Evolutionary conservation across 2,329 filamentous ascomycete species (phyloP).

Genomic region (Penicillium griseofulvum): DNA sequence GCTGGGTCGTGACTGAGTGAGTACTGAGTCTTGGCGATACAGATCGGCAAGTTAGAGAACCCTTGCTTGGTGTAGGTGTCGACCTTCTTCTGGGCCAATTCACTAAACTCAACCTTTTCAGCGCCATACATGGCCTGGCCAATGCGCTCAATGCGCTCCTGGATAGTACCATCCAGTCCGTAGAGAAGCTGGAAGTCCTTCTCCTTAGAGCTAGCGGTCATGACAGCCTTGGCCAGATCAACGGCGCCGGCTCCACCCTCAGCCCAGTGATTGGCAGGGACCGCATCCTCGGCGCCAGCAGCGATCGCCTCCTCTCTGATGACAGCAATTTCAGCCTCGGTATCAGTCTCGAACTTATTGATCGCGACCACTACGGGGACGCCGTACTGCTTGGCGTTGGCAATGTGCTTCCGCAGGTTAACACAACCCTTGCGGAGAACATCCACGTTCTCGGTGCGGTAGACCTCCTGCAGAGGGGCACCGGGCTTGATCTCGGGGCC

Average conservation of each 20-base stretch:
- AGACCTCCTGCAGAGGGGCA: conserved; percentile 78
- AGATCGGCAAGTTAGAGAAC: conserved; percentile 89
- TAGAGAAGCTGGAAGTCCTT: conserved; percentile 90
- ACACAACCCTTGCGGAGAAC: conserved; percentile 85
- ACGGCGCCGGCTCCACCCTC: conserved; percentile 88
- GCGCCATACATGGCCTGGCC: conserved; percentile 94
- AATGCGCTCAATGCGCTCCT: conserved; percentile 88
- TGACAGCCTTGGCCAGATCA: conserved; percentile 82
- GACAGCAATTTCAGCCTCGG: conserved; percentile 83
- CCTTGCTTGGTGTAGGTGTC: conserved; percentile 92
- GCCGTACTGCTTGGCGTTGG: conserved; percentile 84
- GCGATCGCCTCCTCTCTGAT: conserved; percentile 87
- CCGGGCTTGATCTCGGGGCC: conserved; percentile 91
- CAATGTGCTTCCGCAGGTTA: conserved; percentile 93
- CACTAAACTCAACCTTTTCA: conserved; percentile 83
- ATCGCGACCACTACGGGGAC: conserved; percentile 94
- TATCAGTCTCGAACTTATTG: conserved; percentile 94
- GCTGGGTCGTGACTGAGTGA: conserved; percentile 89
- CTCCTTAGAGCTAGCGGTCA: conserved; percentile 76
- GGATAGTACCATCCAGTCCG: conserved; percentile 70
- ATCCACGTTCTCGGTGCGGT: conserved; percentile 90
- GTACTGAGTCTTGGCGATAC: conserved; percentile 98
- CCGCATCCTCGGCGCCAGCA: conserved; percentile 89
- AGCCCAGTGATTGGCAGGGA: conserved; percentile 94
- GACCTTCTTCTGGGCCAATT: conserved; percentile 92